A percentile compares a stretch with the other conserved stretches of the same genome.
These are phyloP conservation scores for Ascochyta lentis DNA, from an alignment of 2,329 filamentous ascomycete species.

Conservation along the genomic window DNA sequence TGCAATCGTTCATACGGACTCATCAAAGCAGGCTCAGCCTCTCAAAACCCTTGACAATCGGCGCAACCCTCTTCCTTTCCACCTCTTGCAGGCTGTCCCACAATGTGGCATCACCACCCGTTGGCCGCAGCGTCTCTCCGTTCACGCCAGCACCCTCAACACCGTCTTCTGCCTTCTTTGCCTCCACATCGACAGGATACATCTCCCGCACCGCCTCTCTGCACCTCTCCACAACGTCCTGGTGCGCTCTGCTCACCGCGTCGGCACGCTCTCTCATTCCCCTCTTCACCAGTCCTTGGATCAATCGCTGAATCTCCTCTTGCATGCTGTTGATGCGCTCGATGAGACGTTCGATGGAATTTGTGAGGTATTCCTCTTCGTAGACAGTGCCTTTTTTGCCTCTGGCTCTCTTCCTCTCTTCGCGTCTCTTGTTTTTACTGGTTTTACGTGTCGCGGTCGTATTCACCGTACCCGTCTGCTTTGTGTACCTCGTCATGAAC, in stretches of 20 bases:
- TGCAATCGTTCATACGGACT: too few relatives aligned
- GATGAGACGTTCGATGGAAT: conserved; percentile 81
- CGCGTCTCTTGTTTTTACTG: conserved; percentile 83
- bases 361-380: conserved; percentile 95
- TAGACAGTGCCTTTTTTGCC: conserved; percentile 98
- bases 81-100: conserved; percentile 53
- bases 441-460: conserved; percentile 80
- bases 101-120: conserved; percentile 54
- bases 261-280: conserved; percentile 87
- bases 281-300: conserved; percentile 78
- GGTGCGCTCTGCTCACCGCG: conserved; percentile 75
- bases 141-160: conserved; percentile 30
- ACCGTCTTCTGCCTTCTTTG: conserved; percentile 11
- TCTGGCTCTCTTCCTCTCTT: conserved; percentile 92
- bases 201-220: conserved; percentile 67
- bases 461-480: conserved; percentile 73
- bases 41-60: conserved; percentile 61
- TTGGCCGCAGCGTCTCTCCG: conserved; percentile 39
- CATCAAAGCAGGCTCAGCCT: conserved; percentile 45
- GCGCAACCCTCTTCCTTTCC: conserved; percentile 53
- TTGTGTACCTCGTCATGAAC: conserved; percentile 91
- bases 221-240: conserved; percentile 76
- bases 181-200: conserved; percentile 24
- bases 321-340: conserved; percentile 78
- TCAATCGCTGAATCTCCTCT: conserved; percentile 74